Conservation (phyloP, 345 rosid genomes). For the Psidium friedrichsthalianum region DNA sequence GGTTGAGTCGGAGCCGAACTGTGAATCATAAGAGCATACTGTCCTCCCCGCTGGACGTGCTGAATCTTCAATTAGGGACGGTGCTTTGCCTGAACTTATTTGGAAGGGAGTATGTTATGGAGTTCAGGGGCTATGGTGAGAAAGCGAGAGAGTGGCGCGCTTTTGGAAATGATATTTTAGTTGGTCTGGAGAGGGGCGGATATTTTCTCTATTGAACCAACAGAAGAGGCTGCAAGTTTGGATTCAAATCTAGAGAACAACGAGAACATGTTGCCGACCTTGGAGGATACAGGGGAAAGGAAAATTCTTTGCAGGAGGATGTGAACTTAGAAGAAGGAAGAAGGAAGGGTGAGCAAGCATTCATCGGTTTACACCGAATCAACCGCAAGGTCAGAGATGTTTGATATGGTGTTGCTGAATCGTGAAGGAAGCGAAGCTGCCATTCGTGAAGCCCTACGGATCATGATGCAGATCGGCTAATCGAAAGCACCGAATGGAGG, state of each 20-base stretch:
- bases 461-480: constrained; percentile 8
- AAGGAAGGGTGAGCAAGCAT: constrained; percentile 38
- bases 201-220: background rate
- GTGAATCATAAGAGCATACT: constrained; percentile 7
- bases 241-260: background rate
- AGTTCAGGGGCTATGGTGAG: constrained; percentile 35
- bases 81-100: constrained; percentile 15
- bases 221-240: background rate
- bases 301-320: constrained; percentile 19
- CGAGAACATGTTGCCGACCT: constrained; percentile 1
- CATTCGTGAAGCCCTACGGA: constrained; percentile 21
- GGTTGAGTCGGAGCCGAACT: constrained; percentile 3
- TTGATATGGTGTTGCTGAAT: constrained; percentile 33
- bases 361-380: constrained; percentile 24
- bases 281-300: constrained; percentile 15
- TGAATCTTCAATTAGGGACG: constrained; percentile 22
- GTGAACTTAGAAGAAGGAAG: constrained; percentile 16
- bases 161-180: constrained; percentile 4
- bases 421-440: constrained; percentile 13
- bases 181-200: constrained; percentile 3
- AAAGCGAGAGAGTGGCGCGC: constrained; percentile 40
- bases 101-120: constrained; percentile 26
- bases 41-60: constrained; percentile 3
- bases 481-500: constrained; percentile 14
- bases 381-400: constrained; percentile 24